Evolutionary conservation across 2,329 filamentous ascomycete genomes (phyloP), one percentile per base, ranked within the genome.

Genomic region (Pseudogymnoascus verrucosus): DNA sequence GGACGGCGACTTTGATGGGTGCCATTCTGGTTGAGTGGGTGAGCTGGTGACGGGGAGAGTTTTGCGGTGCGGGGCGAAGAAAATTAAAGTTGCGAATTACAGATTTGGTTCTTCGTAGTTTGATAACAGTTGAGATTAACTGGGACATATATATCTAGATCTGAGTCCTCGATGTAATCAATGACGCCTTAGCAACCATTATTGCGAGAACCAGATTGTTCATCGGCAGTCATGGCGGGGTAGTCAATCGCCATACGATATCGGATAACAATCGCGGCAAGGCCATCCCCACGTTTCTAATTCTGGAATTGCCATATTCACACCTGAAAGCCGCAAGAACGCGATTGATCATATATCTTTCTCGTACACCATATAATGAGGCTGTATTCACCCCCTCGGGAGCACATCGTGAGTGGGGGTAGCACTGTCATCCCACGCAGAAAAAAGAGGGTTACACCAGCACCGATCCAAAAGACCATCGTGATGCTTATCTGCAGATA

Each of bases 1-100:
- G 80, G 65, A 93, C 83, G n/a, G 87, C 89, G 62, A 93, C 77
- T 68, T 84, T 86, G 64, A 78, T 69, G 14, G 70, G 70, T 28
- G 57, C 57, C 57, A 60, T 60, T 60, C 21, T 8, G 6, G 37
- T 60, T 60, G 21, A 11, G 12, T 26, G 11, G 31, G 28, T 2
- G 12, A 40, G 28, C 2, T 37, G 31, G 12, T 39, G 31, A 37
- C 28, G 36, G 21, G 36, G 31, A 36, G 21, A 59, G 28, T 31
- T 31, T 23, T 23, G 23, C n/a, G 7, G 8, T 21, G 31, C 16
- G 26, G 19, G 31, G 31, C 16, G n/a, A 60, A 60, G 31, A 39
- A 16, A 14, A 23, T 60, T 23, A 23, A 16, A 40, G 7, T 54
- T 54, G 23, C 23, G 11, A 54, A 54, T 54, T 54, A 54, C 31